These are phyloP conservation scores for Thermomucor indicae-seudaticae DNA, from an alignment of 371 early-diverging fungal species.

Conservation along the genomic window DNA sequence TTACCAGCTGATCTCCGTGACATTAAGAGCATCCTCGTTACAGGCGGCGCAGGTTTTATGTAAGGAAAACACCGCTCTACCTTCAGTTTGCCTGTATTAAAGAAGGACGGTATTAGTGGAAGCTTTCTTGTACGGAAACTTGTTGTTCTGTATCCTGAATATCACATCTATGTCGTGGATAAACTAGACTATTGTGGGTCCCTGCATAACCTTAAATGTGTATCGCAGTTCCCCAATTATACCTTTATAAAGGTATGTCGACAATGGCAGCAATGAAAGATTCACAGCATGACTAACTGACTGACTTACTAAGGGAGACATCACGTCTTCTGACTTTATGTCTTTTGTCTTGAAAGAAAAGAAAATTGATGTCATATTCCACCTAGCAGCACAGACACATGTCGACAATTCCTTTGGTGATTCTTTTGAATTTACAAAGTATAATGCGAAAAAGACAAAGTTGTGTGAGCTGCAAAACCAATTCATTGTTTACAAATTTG, in stretches of 20 bases:
- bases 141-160: conserved; percentile 67
- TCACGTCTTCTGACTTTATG: conserved; percentile 68
- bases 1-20: conserved; percentile 25
- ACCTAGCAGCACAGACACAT: conserved; percentile 84
- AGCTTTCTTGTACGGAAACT: conserved; percentile 61
- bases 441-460: neutral
- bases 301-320: conserved; percentile 57
- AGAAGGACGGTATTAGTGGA: conserved; percentile 26
- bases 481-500: neutral
- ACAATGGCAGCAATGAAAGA: too few relatives aligned
- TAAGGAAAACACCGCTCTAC: conserved; percentile 27
- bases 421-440: conserved; percentile 81
- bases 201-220: conserved; percentile 53
- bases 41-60: conserved; percentile 91
- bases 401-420: conserved; percentile 90
- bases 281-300: too few relatives aligned
- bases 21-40: conserved; percentile 66
- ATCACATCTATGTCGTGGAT: conserved; percentile 70
- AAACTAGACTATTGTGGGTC: conserved; percentile 84
- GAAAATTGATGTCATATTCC: conserved; percentile 74
- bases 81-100: neutral
- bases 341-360: conserved; percentile 64
- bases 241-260: conserved; percentile 60
- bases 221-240: conserved; percentile 56
- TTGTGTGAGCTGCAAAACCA: neutral